Conservation (phyloP, 495 filamentous ascomycete species). For the Xylaria longipes region DNA sequence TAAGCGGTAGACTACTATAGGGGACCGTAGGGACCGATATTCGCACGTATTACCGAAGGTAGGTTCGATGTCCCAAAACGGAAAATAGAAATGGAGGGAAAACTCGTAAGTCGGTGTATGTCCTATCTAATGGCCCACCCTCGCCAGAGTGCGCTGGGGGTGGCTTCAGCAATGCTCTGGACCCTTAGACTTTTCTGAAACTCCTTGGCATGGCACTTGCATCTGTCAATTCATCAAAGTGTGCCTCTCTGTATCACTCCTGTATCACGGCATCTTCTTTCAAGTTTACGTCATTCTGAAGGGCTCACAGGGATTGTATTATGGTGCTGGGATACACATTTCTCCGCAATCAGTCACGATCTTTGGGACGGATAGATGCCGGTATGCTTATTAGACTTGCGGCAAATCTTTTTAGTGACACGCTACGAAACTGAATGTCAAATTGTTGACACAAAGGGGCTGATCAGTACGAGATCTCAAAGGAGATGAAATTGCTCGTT, state of each 20-base stretch:
- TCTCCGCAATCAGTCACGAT: neutral
- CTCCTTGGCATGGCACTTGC: slow-evolving; percentile 5
- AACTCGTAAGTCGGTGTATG: too few relatives aligned
- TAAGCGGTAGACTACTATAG: too few relatives aligned
- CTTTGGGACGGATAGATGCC: neutral
- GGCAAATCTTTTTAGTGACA: neutral
- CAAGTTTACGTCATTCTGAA: neutral
- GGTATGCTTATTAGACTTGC: neutral
- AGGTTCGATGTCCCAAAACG: too few relatives aligned
- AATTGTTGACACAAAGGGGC: neutral
- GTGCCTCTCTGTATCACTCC: neutral
- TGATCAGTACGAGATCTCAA: neutral
- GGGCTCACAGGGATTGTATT: neutral
- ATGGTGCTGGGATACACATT: neutral
- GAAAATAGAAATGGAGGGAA: too few relatives aligned
- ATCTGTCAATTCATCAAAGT: slow-evolving; percentile 10
- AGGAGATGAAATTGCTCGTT: neutral
- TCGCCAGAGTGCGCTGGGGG: too few relatives aligned
- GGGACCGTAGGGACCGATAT: too few relatives aligned
- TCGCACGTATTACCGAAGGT: too few relatives aligned
- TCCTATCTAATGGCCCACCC: too few relatives aligned
- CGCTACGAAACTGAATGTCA: neutral
- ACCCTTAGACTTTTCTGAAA: neutral
- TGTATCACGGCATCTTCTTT: slow-evolving; percentile 8
- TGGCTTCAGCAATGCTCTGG: neutral